phyloP scores from a whole-genome alignment of 2,329 filamentous ascomycete species.

The Calonectria pseudoturangicola region DNA sequence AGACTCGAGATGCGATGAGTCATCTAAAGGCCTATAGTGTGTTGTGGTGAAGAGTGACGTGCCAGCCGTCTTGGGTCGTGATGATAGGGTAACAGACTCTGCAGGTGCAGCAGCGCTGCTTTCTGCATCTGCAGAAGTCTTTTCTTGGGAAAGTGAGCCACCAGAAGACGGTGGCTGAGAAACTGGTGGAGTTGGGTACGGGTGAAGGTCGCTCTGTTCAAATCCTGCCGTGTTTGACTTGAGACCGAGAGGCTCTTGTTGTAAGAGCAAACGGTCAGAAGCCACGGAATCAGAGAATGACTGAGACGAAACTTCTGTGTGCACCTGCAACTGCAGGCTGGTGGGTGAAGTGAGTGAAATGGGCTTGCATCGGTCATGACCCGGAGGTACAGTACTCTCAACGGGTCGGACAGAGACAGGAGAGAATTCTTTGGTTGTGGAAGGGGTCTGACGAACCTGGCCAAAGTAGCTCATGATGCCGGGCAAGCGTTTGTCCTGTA shows the following conservation, averaged over 20 bases:
- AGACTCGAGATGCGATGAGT: slow-evolving; percentile 49
- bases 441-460: slow-evolving; percentile 97
- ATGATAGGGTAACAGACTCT: slow-evolving; percentile 46
- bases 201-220: slow-evolving; percentile 55
- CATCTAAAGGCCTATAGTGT: slow-evolving; percentile 52
- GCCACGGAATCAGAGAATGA: slow-evolving; percentile 47
- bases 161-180: slow-evolving; percentile 67
- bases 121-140: slow-evolving; percentile 51
- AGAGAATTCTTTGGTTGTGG: slow-evolving; percentile 65
- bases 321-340: slow-evolving; percentile 55
- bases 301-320: slow-evolving; percentile 53
- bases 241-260: slow-evolving; percentile 50
- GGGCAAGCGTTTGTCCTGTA: slow-evolving; percentile 94
- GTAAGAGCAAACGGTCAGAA: slow-evolving; percentile 50
- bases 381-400: slow-evolving; percentile 57
- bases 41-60: slow-evolving; percentile 54
- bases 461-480: slow-evolving; percentile 98
- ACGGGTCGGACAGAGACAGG: slow-evolving; percentile 62
- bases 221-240: slow-evolving; percentile 49
- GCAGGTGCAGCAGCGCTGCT: slow-evolving; percentile 49
- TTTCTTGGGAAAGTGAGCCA: slow-evolving; percentile 56
- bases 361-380: slow-evolving; percentile 52
- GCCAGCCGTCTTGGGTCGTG: slow-evolving; percentile 49
- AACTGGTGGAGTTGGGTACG: slow-evolving; percentile 75
- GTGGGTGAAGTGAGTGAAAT: slow-evolving; percentile 60